These are phyloP conservation scores for Tetrapisispora fleetii DNA, from an alignment of 805 yeast species.

Conservation along the genomic window DNA sequence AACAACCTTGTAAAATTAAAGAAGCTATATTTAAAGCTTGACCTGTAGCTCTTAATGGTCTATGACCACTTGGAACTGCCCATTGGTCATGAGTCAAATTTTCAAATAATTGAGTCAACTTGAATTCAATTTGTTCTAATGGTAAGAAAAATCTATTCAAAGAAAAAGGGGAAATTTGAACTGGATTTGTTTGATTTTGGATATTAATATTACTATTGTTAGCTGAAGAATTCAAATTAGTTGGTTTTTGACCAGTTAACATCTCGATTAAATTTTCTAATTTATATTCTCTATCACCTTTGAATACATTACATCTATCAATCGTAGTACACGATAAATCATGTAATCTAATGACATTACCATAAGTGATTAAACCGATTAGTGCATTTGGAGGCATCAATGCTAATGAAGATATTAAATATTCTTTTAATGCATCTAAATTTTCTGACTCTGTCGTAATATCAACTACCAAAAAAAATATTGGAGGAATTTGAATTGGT, in stretches of 20 bases:
- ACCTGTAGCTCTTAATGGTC: constrained; percentile 89
- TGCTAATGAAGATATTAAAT: constrained; percentile 63
- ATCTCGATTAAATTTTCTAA: constrained; percentile 47
- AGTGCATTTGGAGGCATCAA: constrained; percentile 84
- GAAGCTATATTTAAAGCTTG: constrained; percentile 83
- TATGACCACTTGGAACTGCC: constrained; percentile 74
- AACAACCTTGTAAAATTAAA: constrained; percentile 69
- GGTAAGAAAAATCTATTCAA: constrained; percentile 63
- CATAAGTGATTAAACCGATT: constrained; percentile 75
- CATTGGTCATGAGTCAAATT: constrained; percentile 74
- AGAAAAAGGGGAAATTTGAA: constrained; percentile 33
- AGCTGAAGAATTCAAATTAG: constrained; percentile 6
- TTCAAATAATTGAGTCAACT: constrained; percentile 70
- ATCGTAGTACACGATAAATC: constrained; percentile 63
- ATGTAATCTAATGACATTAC: constrained; percentile 84
- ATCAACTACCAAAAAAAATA: constrained; percentile 78
- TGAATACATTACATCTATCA: constrained; percentile 69
- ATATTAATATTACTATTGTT: constrained; percentile 10
- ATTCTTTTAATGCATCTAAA: constrained; percentile 71
- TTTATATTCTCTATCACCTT: constrained; percentile 79
- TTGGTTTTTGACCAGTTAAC: constrained; percentile 47
- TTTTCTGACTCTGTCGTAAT: constrained; percentile 85
- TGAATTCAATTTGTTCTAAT: constrained; percentile 70
- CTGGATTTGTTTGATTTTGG: constrained; percentile 18
- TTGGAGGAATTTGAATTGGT: constrained; percentile 77